A percentile compares a stretch with the other conserved stretches of the same genome.
Evolutionary conservation across 495 filamentous ascomycete species (phyloP).

Genomic region (Penicillium coffeae): DNA sequence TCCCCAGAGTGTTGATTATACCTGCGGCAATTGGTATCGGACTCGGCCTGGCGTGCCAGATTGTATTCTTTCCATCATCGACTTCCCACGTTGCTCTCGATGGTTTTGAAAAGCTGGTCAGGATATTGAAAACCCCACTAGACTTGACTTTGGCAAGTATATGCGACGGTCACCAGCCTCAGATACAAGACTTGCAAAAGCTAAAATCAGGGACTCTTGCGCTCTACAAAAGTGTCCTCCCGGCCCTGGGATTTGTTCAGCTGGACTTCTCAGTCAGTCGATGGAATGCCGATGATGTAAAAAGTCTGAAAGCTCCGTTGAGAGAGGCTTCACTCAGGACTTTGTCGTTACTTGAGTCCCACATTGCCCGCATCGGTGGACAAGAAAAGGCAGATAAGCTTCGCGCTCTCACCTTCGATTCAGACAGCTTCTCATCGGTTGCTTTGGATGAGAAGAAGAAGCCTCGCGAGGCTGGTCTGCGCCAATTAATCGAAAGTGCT

Average conservation of each 20-base stretch:
- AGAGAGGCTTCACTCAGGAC: conserved; percentile 17
- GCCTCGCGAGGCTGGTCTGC: conserved; percentile 22
- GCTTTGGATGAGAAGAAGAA: conserved; percentile 10
- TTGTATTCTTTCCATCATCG: conserved; percentile 40
- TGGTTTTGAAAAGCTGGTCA: conserved; percentile 30
- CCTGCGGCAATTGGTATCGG: conserved; percentile 38
- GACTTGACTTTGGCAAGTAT: conserved; percentile 20
- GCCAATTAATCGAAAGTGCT: conserved; percentile 26
- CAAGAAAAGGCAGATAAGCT: conserved; percentile 21
- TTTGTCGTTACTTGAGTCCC: conserved; percentile 22
- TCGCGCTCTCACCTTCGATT: conserved; percentile 5
- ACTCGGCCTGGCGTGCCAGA: conserved; percentile 30
- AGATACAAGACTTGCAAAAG: conserved; percentile 10
- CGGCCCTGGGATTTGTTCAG: conserved; percentile 23
- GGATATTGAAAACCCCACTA: conserved; percentile 27
- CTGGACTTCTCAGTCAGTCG: conserved; percentile 29
- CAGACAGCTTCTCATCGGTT: not conserved
- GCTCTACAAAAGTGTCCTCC: conserved; percentile 20
- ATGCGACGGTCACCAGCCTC: conserved; percentile 9
- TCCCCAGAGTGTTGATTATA: conserved; percentile 33
- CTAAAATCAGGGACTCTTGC: conserved; percentile 18
- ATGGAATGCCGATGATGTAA: conserved; percentile 29
- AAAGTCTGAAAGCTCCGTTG: conserved; percentile 24
- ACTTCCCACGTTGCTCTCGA: conserved; percentile 35
- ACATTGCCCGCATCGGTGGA: conserved; percentile 23